These are phyloP conservation scores for Erythrobasidium yunnanense DNA, from an alignment of 768 basidiomycete genomes.

Conservation along the genomic window DNA sequence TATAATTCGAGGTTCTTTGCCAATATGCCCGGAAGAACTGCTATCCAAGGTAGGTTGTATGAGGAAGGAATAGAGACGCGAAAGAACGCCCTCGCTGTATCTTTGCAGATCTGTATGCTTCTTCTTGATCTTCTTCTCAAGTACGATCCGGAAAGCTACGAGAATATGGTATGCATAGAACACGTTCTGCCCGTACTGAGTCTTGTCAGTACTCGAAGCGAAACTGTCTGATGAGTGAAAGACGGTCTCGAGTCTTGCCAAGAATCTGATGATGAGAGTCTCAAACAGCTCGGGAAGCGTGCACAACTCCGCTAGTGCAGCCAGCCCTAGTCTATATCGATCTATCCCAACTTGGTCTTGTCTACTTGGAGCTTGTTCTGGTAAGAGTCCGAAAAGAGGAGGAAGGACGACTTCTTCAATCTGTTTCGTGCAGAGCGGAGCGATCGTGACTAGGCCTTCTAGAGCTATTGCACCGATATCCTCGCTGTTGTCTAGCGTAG, in stretches of 20 bases:
- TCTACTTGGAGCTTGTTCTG: not conserved
- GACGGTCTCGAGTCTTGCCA: slow-evolving; percentile 56
- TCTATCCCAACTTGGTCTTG: slow-evolving; percentile 22
- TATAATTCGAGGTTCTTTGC: slow-evolving; percentile 50
- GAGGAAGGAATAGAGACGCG: slow-evolving; percentile 58
- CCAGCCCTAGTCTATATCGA: slow-evolving; percentile 47
- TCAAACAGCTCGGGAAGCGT: slow-evolving; percentile 68
- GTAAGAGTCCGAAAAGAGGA: slow-evolving; percentile 51
- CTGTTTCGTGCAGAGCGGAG: slow-evolving; percentile 52
- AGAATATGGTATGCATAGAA: slow-evolving; percentile 81
- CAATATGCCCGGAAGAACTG: too few relatives aligned
- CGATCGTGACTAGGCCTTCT: slow-evolving; percentile 44
- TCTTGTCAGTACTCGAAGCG: not conserved
- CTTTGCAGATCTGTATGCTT: slow-evolving; percentile 61
- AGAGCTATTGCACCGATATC: slow-evolving; percentile 44
- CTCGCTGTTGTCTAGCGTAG: slow-evolving; percentile 45
- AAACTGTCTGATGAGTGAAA: not conserved
- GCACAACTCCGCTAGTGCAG: slow-evolving; percentile 61
- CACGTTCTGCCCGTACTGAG: slow-evolving; percentile 51
- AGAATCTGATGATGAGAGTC: slow-evolving; percentile 63
- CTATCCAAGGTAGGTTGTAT: slow-evolving; percentile 38
- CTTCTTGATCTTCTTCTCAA: slow-evolving; percentile 49
- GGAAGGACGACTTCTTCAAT: slow-evolving; percentile 69
- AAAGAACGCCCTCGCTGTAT: slow-evolving; percentile 66
- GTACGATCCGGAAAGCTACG: slow-evolving; percentile 54